Conservation (phyloP, 495 filamentous ascomycete genomes). For the Neurospora hispaniola region DNA sequence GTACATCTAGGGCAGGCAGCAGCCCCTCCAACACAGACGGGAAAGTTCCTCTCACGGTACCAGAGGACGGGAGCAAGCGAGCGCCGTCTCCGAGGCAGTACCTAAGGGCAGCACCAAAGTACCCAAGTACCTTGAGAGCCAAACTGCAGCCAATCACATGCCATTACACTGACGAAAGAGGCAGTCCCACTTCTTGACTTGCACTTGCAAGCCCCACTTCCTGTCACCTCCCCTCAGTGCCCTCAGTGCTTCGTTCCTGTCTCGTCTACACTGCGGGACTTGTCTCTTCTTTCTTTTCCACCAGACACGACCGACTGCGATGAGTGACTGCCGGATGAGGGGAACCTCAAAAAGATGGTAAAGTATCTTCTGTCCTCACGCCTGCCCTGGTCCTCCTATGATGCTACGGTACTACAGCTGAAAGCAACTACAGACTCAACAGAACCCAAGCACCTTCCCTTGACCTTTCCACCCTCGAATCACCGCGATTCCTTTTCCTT, state of each 20-base stretch:
- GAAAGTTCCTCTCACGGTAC: not conserved
- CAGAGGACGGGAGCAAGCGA: not conserved
- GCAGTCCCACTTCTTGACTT: not conserved
- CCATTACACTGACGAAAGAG: not conserved
- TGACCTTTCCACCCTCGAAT: too few species aligned
- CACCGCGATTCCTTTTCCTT: too few species aligned
- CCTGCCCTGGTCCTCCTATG: too few species aligned
- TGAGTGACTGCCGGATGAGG: not conserved
- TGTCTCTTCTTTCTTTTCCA: not conserved
- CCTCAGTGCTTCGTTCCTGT: not conserved
- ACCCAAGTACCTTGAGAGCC: not conserved
- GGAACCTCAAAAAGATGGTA: not conserved
- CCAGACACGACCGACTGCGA: not conserved
- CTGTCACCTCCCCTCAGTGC: not conserved
- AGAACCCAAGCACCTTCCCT: too few species aligned
- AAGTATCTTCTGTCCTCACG: too few species aligned
- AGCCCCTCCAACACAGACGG: not conserved
- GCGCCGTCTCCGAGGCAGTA: not conserved
- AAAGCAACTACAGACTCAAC: too few species aligned
- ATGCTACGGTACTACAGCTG: too few species aligned
- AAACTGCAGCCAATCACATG: not conserved
- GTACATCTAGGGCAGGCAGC: too few species aligned
- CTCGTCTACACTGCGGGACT: not conserved
- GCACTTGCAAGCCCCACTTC: not conserved
- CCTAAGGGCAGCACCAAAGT: not conserved